Conservation (phyloP, 108 stramenopile genomes). For the Pseudonitzschia multistriata region DNA sequence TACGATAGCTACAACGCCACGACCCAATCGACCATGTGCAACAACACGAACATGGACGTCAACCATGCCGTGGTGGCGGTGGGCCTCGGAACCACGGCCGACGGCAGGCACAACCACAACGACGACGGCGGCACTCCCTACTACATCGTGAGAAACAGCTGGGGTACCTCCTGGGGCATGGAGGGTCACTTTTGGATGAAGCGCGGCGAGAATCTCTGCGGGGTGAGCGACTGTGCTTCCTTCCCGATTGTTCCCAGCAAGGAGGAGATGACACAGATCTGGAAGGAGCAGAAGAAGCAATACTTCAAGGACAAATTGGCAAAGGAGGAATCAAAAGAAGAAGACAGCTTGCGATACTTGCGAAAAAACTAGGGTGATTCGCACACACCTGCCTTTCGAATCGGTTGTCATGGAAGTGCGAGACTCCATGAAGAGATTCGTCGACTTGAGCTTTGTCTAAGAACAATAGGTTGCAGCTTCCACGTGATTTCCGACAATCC, state of each 20-base stretch:
- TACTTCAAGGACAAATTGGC: no score
- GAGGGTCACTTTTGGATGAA: slow-evolving; percentile 75
- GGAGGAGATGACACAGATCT: not conserved
- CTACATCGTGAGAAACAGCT: slow-evolving; percentile 79
- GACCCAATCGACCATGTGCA: slow-evolving; percentile 45
- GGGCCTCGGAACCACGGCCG: slow-evolving; percentile 62
- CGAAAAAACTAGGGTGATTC: no score
- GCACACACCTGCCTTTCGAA: no score
- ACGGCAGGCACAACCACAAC: slow-evolving; percentile 5
- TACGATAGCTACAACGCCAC: slow-evolving; percentile 58
- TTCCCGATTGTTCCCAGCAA: slow-evolving; percentile 41
- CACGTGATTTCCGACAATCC: no score
- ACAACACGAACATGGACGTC: slow-evolving; percentile 39
- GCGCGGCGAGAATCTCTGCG: slow-evolving; percentile 57
- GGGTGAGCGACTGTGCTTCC: slow-evolving; percentile 52
- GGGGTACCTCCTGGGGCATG: slow-evolving; percentile 82
- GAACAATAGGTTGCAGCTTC: no score
- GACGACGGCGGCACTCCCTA: slow-evolving; percentile 34
- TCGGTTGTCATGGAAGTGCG: no score
- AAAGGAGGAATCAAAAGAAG: no score
- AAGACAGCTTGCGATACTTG: no score
- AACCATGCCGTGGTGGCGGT: slow-evolving; percentile 88
- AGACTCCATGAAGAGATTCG: no score
- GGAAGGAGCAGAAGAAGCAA: not conserved
- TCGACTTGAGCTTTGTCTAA: no score